Percentiles rank a stretch among this genome's conserved stretches.
Evolutionary conservation across 495 filamentous ascomycete genomes (phyloP).

Genomic region (Aspergillus bertholletiae): DNA sequence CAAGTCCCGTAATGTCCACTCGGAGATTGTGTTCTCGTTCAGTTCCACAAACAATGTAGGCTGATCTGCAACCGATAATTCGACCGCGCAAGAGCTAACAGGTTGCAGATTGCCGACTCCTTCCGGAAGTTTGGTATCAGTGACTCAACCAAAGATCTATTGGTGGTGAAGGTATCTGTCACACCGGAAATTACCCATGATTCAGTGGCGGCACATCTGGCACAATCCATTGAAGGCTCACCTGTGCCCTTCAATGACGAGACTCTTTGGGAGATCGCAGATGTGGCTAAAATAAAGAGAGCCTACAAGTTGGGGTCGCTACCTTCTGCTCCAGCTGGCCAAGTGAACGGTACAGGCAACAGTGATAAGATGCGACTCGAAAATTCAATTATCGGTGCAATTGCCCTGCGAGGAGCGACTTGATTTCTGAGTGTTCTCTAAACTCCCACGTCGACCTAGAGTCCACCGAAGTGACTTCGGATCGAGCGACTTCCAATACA

Average conservation of each 20-base stretch:
- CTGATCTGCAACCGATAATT: neutral
- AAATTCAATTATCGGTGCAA: constrained; percentile 59
- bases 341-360: constrained; percentile 18
- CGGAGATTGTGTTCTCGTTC: constrained; percentile 83
- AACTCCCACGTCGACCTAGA: neutral
- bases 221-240: constrained; percentile 57
- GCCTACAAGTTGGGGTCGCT: constrained; percentile 72
- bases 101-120: constrained; percentile 75
- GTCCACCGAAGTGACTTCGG: neutral
- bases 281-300: constrained; percentile 71
- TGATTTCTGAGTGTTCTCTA: constrained; percentile 1
- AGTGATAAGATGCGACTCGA: constrained; percentile 53
- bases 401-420: constrained; percentile 65
- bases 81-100: constrained; percentile 16
- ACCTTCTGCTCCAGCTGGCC: constrained; percentile 30
- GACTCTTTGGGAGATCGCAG: constrained; percentile 51
- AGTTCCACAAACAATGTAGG: constrained; percentile 81
- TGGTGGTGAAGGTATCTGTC: constrained; percentile 69
- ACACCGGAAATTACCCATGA: constrained; percentile 47
- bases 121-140: constrained; percentile 84
- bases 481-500: neutral
- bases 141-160: constrained; percentile 61
- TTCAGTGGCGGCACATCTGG: constrained; percentile 60
- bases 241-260: constrained; percentile 62
- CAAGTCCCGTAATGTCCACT: constrained; percentile 84